Base-by-base conservation (phyloP, 805 yeast genomes). In the Teunomyces panamensis region DNA sequence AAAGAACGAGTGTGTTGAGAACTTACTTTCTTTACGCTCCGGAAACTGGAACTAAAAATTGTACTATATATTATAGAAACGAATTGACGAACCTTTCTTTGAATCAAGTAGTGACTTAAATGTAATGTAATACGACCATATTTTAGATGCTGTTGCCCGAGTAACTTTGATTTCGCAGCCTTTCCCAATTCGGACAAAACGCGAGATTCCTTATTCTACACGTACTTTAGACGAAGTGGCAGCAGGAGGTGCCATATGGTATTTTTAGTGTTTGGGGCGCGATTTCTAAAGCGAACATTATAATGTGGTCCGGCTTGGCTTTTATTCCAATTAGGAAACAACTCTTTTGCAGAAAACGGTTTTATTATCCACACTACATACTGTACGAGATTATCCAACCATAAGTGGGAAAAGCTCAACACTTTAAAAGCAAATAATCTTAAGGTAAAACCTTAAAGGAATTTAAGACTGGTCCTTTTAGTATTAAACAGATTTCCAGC, bases 11-110 rank as follows among this genome's bases (percentile, higher is more conserved):
- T 50, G 50, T 35, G 73, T 71, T 14, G 68, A 72, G 43, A 71
- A 71, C 58, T 64, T 73, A 51, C 60, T 74, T 39, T 65, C 75
- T 26, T 59, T 74, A 46, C 67, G 67, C 59, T 49, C 64, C 8
- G 73, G 70, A 3, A 62, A 63, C 47, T 68, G 73, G 73, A 43
- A 50, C 10, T 53, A 43, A 41, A 10, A 10, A n/a, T 26, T 20
- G 14, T 37, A 37, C 13, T 36, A 17, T 36, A 17, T 17, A 20
- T 36, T 24, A 24, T 24, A 26, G 30, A 37, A 13, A 37, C 27
- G 41, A 37, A 37, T 37, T 37, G 41, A 37, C 41, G 41, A 37
- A 26, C 17, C 10, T 37, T 20, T n/a, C 13, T 33, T 17, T 33
- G 16, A 16, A 7, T 13, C n/a, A 30, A 30, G 10, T 30, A 8